Base-by-base conservation (phyloP, 2,329 filamentous ascomycete species). In the Didymella arachidicola region DNA sequence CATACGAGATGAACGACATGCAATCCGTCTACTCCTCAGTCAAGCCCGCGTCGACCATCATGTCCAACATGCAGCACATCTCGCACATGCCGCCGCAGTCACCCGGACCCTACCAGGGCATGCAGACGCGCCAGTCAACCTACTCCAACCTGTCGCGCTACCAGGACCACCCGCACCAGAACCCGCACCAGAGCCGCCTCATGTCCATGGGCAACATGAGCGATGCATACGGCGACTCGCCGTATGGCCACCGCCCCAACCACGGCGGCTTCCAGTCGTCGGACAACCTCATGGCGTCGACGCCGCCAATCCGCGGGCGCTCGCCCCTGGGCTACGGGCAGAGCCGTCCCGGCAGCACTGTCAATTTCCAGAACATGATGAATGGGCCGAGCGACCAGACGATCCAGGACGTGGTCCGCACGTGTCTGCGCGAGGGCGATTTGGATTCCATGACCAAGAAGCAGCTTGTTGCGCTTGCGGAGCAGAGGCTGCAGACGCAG, bases 391-490 rank as follows among this genome's bases (percentile, higher is more conserved):
- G 90, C 65, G 93, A 98, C 70, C 82, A 81, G 44, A 85, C 87
- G 60, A 97, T 99, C 64, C 84, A 92, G 18, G 91, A 96, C 61
- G 90, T 91, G 1, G 94, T 98, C 62, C 90, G 92, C 71, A 82
- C 84, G 49, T 95, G 95, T 68, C 82, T 99, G 62, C 80, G 84
- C 16, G 94, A 97, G 71, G 93, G 97, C 0, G 94, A 99, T 77
- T 83, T 99, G 41, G 95, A 99, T 76, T 94, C 86, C n/a, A 92
- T 98, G 46, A 99, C 95, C 7, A 99, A 98, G 87, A 99, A 99
- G 82, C 94, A 98, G 80, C 80, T 87, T 75, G 81, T 81, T 77
- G 93, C 91, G 3, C 84, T 98, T 43, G 93, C 97, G 12, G 95
- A 99, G 80, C 93, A 97, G 81, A 87, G 93, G 70, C 80, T 99